phyloP scores from a whole-genome alignment of 208 protist genomes.

The Leishmania major region DNA sequence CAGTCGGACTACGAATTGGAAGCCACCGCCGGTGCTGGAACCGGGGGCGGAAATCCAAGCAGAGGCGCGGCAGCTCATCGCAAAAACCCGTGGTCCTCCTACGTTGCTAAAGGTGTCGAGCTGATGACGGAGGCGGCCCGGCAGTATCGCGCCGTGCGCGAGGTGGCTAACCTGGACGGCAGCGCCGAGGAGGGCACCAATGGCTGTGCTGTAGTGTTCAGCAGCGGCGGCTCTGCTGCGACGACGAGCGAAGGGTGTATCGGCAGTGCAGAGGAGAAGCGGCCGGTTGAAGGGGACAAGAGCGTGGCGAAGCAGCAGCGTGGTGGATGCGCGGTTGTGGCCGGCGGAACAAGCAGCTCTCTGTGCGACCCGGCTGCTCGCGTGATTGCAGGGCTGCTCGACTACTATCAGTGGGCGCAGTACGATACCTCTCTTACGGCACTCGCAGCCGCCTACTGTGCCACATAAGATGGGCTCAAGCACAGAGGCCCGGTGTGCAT shows the following conservation, averaged over 20 bases:
- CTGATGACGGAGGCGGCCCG: slow-evolving; percentile 61
- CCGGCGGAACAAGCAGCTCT: slow-evolving; percentile 44
- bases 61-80: not conserved
- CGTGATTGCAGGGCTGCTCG: slow-evolving; percentile 67
- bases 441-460: slow-evolving; percentile 65
- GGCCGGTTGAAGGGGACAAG: not conserved
- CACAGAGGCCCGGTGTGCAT: no score
- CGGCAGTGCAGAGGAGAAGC: slow-evolving; percentile 2
- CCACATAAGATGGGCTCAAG: slow-evolving; percentile 5
- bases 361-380: slow-evolving; percentile 37
- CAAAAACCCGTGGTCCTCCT: slow-evolving; percentile 15
- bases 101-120: slow-evolving; percentile 45
- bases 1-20: slow-evolving; percentile 2
- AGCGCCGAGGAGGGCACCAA: slow-evolving; percentile 34
- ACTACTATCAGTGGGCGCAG: slow-evolving; percentile 91
- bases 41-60: not conserved
- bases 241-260: not conserved
- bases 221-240: not conserved
- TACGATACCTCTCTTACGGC: slow-evolving; percentile 67
- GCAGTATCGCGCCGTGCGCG: slow-evolving; percentile 65
- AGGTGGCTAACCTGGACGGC: slow-evolving; percentile 60
- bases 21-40: not conserved
- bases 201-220: not conserved
- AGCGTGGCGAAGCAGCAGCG: slow-evolving; percentile 1
- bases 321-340: slow-evolving; percentile 23